Conservation (phyloP, 1,284 basidiomycete species). For the Calocybe gambosa region DNA sequence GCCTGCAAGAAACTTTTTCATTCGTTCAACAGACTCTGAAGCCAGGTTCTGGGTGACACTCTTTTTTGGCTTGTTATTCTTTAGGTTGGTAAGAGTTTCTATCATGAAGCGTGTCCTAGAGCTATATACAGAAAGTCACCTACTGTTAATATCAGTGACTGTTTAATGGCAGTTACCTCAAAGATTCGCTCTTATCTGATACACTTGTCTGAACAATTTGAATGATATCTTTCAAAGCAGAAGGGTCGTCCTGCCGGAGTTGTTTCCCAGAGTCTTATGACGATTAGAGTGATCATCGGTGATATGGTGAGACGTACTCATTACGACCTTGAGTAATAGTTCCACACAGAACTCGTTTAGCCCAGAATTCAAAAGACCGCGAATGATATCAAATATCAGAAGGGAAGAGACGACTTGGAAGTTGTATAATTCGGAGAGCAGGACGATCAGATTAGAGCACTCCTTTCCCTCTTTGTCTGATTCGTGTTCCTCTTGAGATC, state of each 20-base stretch:
- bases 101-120: constrained; percentile 90
- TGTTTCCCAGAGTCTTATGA: constrained; percentile 76
- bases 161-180: no score
- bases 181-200: constrained; percentile 43
- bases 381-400: constrained; percentile 88
- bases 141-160: no score
- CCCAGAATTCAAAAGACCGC: constrained; percentile 62
- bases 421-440: constrained; percentile 93
- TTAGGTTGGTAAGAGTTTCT: constrained; percentile 84
- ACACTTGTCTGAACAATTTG: constrained; percentile 76
- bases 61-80: constrained; percentile 83
- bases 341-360: constrained; percentile 82
- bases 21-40: constrained; percentile 69
- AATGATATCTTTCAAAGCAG: constrained; percentile 80
- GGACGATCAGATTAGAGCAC: constrained; percentile 81
- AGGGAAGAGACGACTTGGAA: constrained; percentile 88
- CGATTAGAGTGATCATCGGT: background rate
- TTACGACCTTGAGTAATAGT: constrained; percentile 78
- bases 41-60: constrained; percentile 55
- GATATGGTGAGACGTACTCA: constrained; percentile 50
- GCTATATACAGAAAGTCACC: constrained; percentile 40
- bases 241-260: constrained; percentile 83
- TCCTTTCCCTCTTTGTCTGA: constrained; percentile 64
- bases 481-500: constrained; percentile 13
- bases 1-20: constrained; percentile 79